phyloP scores from a whole-genome alignment of 768 basidiomycete genomes.

The Calvatia gigantea region DNA sequence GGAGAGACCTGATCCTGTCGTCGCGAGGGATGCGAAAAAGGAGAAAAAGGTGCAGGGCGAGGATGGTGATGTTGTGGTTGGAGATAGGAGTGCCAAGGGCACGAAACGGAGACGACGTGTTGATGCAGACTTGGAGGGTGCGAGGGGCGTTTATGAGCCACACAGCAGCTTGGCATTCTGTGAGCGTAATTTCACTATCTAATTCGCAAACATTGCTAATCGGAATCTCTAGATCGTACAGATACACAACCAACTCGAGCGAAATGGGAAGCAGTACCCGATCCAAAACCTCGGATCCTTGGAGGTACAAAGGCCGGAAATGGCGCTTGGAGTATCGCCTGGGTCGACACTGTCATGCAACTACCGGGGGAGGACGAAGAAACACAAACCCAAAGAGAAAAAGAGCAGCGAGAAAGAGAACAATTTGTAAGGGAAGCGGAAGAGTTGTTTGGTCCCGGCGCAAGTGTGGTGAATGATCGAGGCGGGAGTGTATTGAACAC shows the following conservation, averaged over 20 bases:
- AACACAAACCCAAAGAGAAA: background rate
- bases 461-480: background rate
- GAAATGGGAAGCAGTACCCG: conserved; percentile 57
- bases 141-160: conserved; percentile 77
- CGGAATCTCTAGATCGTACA: conserved; percentile 50
- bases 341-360: conserved; percentile 64
- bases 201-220: background rate
- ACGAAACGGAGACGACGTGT: conserved; percentile 28
- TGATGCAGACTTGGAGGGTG: conserved; percentile 36
- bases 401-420: conserved; percentile 1
- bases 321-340: conserved; percentile 78
- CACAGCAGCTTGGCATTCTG: conserved; percentile 75
- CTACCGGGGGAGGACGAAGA: conserved; percentile 17
- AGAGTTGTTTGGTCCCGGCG: background rate
- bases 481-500: background rate
- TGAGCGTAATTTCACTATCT: conserved; percentile 32
- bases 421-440: background rate
- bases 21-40: conserved; percentile 20
- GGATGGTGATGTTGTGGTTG: conserved; percentile 17
- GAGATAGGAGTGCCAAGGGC: conserved; percentile 21
- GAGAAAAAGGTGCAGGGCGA: conserved; percentile 19
- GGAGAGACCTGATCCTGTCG: conserved; percentile 17
- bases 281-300: conserved; percentile 44
- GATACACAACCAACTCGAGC: conserved; percentile 74
- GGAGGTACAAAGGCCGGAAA: conserved; percentile 76